Evolutionary conservation across 805 yeast genomes (phyloP), one percentile per base, ranked within the genome.

Genomic region (Cyberlindnera petersonii): DNA sequence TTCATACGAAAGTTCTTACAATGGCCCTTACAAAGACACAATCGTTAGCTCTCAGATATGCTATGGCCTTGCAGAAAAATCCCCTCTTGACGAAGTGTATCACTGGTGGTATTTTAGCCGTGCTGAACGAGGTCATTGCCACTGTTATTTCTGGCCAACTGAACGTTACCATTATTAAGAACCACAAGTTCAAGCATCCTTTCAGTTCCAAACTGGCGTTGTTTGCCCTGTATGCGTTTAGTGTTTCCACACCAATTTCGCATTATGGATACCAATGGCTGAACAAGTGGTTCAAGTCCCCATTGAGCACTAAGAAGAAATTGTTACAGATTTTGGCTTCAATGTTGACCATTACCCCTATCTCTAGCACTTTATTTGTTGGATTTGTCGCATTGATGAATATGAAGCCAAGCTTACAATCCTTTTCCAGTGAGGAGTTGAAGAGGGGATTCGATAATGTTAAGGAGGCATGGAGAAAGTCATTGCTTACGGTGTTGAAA

Each of bases 21-120:
- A 24, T 13, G 33, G 13, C 35, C 9, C n/a, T n/a, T n/a, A n/a
- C n/a, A n/a, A 19, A 20, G 19, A 14, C 41, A 17, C 30, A 39
- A 17, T 13, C 32, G 4, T 39, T 57, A 20, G 52, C 53, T 24
- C 36, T 46, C 34, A 48, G 44, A 15, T 67, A 77, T 46, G 57
- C 73, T 19, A 38, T 49, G 3, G 59, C 62, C 24, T 55, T 79
- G 28, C 50, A 58, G 7, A 65, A 61, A 40, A 64, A 75, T 43
- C 87, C 87, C 1, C 56, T 80, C 10, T 55, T 74, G 33, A 79
- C 85, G 34, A 80, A 80, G 52, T 65, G 79, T 1, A 46, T 72
- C 15, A 79, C 86, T 0, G 69, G 79, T 2, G 81, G 75, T 0
- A 52, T 71, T 1, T 60, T 79, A n/a, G 72, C 74, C 8, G 66